These are phyloP conservation scores for Fusarium miscanthi DNA, from an alignment of 2,329 filamentous ascomycete genomes.

Conservation along the genomic window DNA sequence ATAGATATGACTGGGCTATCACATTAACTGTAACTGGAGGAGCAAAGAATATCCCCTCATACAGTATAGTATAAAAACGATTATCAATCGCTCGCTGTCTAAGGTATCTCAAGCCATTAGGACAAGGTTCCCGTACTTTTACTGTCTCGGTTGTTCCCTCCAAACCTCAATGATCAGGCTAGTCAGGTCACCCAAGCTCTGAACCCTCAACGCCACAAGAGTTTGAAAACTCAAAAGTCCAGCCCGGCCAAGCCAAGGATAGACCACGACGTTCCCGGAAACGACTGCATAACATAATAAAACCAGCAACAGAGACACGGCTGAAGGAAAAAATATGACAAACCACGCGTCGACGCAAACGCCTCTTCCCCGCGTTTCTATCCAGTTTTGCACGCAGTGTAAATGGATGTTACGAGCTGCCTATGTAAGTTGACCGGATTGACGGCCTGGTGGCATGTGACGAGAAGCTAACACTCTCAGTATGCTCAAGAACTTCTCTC, in stretches of 20 bases:
- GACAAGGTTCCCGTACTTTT: neutral
- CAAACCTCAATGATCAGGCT: neutral
- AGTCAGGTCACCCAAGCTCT: neutral
- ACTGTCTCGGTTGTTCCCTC: neutral
- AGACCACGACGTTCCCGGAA: conserved; percentile 30
- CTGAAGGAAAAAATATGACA: conserved; percentile 11
- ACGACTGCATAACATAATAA: neutral
- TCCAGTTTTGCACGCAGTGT: conserved; percentile 93
- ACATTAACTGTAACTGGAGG: conserved; percentile 7
- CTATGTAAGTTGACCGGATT: conserved; percentile 70
- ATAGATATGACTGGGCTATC: neutral
- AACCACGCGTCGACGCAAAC: conserved; percentile 17
- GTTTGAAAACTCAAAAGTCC: conserved; percentile 19
- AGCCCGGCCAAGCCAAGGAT: conserved; percentile 2
- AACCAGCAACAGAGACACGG: neutral
- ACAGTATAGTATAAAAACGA: neutral
- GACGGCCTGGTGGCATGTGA: neutral
- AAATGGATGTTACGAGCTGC: conserved; percentile 90
- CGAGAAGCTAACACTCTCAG: conserved; percentile 55
- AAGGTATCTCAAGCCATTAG: neutral
- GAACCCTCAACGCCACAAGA: conserved; percentile 4
- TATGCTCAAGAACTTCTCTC: conserved; percentile 95
- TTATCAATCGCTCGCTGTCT: neutral
- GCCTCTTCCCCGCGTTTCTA: conserved; percentile 76
- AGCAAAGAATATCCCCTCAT: neutral